Base-by-base conservation (phyloP, 1,139 yeast species). In the Taiozyma sp. region DNA sequence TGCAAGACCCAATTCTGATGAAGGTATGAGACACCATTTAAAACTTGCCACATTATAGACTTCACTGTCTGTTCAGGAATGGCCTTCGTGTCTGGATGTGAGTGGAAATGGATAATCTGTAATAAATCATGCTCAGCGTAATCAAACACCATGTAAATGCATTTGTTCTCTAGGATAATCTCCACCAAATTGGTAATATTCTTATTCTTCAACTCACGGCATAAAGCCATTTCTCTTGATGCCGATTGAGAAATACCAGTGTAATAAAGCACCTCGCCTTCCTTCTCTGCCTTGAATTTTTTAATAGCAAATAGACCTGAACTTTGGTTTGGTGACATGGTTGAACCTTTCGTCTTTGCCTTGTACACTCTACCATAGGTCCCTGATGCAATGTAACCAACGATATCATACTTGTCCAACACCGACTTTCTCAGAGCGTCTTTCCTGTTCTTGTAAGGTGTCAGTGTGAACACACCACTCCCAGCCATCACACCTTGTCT, bases 371-470 rank as follows among this genome's bases (percentile, higher is more conserved):
- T 84, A 51, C 99, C 99, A 68, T 93, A 93, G 0, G 99, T 93
- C 41, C 99, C 99, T 1, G 99, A 97, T 0, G 99, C 99, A 55
- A 93, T 95, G 68, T 93, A 93, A 0, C 99, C 99, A 34, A 90
- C 72, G 55, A 95, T 87, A 56, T 87, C 92, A 68, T 92, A 93
- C 59, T 86, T 86, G 46, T 87, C 84, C 30, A 90, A 71, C 3
- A 93, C 96, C 7, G 89, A 83, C 44, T 80, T 78, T 51, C 96
- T 71, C 4, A 81, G 72, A 38, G 78, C 69, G 65, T 90, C 96
- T 64, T 86, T 86, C 44, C 97, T 78, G 51, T 79, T 79, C 54
- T 82, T 78, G 65, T 85, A 87, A 0, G 93, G 92, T 0, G 83
- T 88, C 28, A 87, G 75, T 0, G 93, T 82, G 58, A 87, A 77